phyloP scores from a whole-genome alignment of 2,329 filamentous ascomycete species.

The Leptographium galeiforme region DNA sequence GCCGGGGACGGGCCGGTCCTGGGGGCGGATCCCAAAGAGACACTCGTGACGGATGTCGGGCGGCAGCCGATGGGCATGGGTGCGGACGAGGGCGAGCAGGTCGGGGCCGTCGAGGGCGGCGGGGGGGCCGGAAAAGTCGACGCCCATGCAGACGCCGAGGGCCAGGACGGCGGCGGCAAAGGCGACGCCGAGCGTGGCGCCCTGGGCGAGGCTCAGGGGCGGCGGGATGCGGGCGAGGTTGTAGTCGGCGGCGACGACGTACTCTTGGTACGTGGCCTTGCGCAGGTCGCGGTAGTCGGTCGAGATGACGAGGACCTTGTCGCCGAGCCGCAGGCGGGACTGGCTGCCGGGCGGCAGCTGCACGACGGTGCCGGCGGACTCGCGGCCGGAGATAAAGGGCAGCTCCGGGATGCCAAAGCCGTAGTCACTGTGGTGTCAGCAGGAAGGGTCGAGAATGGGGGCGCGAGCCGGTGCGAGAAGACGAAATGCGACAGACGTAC shows the following conservation, averaged over 20 bases:
- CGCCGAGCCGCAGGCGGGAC: constrained; percentile 40
- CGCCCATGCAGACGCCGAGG: constrained; percentile 55
- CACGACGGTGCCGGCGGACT: constrained; percentile 53
- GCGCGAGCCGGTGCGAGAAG: background rate
- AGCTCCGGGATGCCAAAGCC: constrained; percentile 56
- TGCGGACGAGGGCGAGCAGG: constrained; percentile 35
- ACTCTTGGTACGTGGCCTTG: constrained; percentile 61
- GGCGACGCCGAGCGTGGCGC: constrained; percentile 54
- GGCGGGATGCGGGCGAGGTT: constrained; percentile 51
- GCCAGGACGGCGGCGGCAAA: constrained; percentile 57
- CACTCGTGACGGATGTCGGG: constrained; percentile 51
- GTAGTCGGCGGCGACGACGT: constrained; percentile 49
- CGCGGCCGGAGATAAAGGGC: constrained; percentile 56
- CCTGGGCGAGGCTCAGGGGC: constrained; percentile 36
- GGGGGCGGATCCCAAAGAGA: constrained; percentile 35
- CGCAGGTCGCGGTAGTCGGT: constrained; percentile 62
- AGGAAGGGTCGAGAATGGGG: background rate
- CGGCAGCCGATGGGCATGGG: constrained; percentile 37
- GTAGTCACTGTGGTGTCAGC: constrained; percentile 39
- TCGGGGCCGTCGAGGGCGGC: constrained; percentile 41
- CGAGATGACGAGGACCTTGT: constrained; percentile 51
- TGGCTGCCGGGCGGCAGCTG: constrained; percentile 23
- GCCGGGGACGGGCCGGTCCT: constrained; percentile 40
- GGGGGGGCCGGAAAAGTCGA: constrained; percentile 38
- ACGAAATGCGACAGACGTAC: constrained; percentile 27